Percentiles rank a stretch among this genome's conserved stretches.
Evolutionary conservation across 2,329 filamentous ascomycete genomes (phyloP).

Genomic region (Colletotrichum coccodes): DNA sequence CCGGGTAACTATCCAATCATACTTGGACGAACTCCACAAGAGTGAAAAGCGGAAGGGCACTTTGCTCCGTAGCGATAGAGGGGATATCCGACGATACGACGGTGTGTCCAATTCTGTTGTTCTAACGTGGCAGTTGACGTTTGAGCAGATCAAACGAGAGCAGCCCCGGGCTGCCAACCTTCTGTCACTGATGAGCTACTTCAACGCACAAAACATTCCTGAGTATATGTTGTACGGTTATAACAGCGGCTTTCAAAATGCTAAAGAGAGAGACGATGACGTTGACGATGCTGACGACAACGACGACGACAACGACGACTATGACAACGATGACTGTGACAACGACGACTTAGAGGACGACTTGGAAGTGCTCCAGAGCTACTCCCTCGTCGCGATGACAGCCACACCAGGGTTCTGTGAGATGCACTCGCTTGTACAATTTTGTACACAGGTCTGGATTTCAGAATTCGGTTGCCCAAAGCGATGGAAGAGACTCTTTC

Average conservation of each 20-base stretch:
- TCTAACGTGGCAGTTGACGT: conserved; percentile 41
- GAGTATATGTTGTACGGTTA: conserved; percentile 2
- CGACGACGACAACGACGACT: conserved; percentile 44
- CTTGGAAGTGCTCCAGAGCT: conserved; percentile 46
- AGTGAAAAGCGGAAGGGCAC: conserved; percentile 36
- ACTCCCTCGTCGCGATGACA: conserved; percentile 45
- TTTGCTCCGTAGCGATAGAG: conserved; percentile 35
- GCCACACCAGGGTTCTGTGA: conserved; percentile 41
- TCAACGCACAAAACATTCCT: conserved; percentile 52
- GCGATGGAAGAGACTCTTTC: conserved; percentile 28
- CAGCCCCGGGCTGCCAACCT: conserved; percentile 49
- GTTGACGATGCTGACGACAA: conserved; percentile 41
- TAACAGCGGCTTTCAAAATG: background rate
- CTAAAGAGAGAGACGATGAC: conserved; percentile 33
- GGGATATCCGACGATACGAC: conserved; percentile 7
- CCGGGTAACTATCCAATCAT: conserved; percentile 35
- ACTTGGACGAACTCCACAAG: conserved; percentile 41
- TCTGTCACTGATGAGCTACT: conserved; percentile 58
- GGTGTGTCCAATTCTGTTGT: conserved; percentile 39
- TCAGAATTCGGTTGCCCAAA: conserved; percentile 1
- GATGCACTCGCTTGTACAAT: conserved; percentile 53
- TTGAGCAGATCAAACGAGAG: conserved; percentile 45
- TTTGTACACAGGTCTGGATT: conserved; percentile 37
- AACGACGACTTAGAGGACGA: conserved; percentile 35
- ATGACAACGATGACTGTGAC: conserved; percentile 39